Evolutionary conservation across 2,329 filamentous ascomycete species (phyloP).

Genomic region (Trichoderma koningiopsis): DNA sequence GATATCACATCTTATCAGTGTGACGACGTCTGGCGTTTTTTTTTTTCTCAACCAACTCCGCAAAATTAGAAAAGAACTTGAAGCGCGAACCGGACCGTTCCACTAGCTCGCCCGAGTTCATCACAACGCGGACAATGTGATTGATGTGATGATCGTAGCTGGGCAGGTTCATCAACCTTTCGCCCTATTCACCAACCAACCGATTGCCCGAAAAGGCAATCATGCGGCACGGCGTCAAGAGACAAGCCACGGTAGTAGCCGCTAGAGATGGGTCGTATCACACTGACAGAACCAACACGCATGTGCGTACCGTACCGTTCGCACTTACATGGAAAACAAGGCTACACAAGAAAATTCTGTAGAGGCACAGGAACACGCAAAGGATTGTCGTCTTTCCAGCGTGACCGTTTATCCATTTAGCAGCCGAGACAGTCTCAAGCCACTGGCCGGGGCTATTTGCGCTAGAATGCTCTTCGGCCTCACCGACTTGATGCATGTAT

Average conservation of each 20-base stretch:
- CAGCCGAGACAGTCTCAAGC: conserved; percentile 25
- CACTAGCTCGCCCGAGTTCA: conserved; percentile 31
- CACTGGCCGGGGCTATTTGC: conserved; percentile 18
- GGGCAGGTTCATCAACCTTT: neutral
- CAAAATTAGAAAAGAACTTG: neutral
- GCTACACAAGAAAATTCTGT: conserved; percentile 28
- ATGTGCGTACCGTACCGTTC: conserved; percentile 27
- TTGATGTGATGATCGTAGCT: conserved; percentile 13
- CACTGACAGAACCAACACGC: conserved; percentile 31
- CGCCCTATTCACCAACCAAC: neutral
- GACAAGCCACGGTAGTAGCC: neutral
- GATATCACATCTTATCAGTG: conserved; percentile 8
- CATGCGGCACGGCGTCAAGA: conserved; percentile 11
- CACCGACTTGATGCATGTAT: conserved; percentile 26
- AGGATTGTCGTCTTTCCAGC: conserved; percentile 26
- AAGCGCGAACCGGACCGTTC: conserved; percentile 35
- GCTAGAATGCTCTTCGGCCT: conserved; percentile 19
- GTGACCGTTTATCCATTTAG: conserved; percentile 13
- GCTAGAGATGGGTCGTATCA: conserved; percentile 29
- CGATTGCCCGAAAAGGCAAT: conserved; percentile 27
- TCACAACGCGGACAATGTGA: conserved; percentile 22
- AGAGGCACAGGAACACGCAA: conserved; percentile 26
- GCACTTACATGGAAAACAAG: conserved; percentile 23
- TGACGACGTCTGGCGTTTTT: neutral
- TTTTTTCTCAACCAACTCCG: neutral